phyloP scores from a whole-genome alignment of 768 basidiomycete species.

The Dentipellis sp. region DNA sequence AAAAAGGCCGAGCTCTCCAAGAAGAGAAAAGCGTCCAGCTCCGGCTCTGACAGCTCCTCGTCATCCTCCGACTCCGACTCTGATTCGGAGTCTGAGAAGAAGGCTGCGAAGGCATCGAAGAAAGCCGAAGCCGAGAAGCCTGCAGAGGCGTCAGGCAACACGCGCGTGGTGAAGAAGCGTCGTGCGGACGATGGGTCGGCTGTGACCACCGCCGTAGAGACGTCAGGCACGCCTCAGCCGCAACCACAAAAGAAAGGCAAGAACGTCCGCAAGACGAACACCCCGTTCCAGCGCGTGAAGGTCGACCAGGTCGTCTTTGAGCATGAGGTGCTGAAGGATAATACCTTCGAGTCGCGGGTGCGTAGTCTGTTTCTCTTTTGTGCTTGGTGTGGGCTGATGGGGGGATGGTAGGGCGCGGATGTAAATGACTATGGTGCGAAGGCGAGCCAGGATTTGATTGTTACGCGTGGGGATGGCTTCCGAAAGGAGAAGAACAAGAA shows the following conservation, averaged over 20 bases:
- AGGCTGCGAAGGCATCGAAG: slow-evolving; percentile 1
- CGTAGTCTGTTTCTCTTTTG: slow-evolving; percentile 13
- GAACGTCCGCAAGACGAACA: slow-evolving; percentile 32
- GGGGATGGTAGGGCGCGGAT: slow-evolving; percentile 41
- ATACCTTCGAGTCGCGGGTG: slow-evolving; percentile 77
- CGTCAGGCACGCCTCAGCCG: slow-evolving; percentile 7
- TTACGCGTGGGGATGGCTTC: slow-evolving; percentile 91
- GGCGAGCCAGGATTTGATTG: slow-evolving; percentile 81
- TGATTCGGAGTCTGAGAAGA: slow-evolving; percentile 19
- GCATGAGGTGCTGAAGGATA: slow-evolving; percentile 50
- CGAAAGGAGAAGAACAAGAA: slow-evolving; percentile 99
- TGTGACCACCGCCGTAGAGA: slow-evolving; percentile 2
- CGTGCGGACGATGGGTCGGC: slow-evolving; percentile 8
- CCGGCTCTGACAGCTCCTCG: slow-evolving; percentile 8
- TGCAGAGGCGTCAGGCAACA: slow-evolving; percentile 4
- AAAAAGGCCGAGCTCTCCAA: not conserved
- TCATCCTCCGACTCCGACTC: slow-evolving; percentile 20
- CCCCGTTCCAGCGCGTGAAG: slow-evolving; percentile 78
- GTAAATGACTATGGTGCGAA: slow-evolving; percentile 79
- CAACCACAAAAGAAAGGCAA: slow-evolving; percentile 24
- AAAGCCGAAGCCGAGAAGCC: not conserved
- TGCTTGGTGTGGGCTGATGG: not conserved
- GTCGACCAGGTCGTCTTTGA: slow-evolving; percentile 42
- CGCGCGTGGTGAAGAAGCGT: slow-evolving; percentile 8
- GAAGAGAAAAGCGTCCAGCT: slow-evolving; percentile 3